Conservation (phyloP, 169 alveolate genomes). For the Babesia bovis region DNA sequence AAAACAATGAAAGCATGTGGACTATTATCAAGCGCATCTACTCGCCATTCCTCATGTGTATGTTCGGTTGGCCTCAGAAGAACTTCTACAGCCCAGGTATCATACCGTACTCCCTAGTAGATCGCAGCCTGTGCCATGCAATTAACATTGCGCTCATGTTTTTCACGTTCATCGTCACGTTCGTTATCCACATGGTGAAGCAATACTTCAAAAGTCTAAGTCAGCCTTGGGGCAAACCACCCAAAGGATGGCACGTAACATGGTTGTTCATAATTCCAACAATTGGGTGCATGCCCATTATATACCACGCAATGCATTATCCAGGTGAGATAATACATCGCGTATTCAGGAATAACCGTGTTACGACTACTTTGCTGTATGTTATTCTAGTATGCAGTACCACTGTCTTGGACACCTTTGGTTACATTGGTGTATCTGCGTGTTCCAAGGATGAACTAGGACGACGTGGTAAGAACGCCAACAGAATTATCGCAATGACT, state of each 20-base stretch:
- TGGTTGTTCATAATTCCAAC: constrained; percentile 17
- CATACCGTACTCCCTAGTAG: constrained; percentile 39
- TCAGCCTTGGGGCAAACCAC: constrained; percentile 35
- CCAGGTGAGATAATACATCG: not conserved
- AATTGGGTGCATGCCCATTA: not conserved
- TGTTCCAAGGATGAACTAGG: not conserved
- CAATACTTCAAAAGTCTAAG: constrained; percentile 1
- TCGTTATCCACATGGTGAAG: constrained; percentile 17
- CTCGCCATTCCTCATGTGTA: constrained; percentile 38
- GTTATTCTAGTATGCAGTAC: not conserved
- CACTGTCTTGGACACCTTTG: constrained; percentile 5
- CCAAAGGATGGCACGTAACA: constrained; percentile 9
- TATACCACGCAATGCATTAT: constrained; percentile 12
- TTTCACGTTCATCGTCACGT: constrained; percentile 18
- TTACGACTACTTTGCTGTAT: not conserved
- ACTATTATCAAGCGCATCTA: not conserved
- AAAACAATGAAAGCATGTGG: constrained; percentile 2
- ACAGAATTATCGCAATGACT: not conserved
- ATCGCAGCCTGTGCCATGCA: constrained; percentile 19
- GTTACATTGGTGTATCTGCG: constrained; percentile 31
- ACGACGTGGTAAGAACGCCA: constrained; percentile 1
- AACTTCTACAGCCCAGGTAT: constrained; percentile 33
- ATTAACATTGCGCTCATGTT: constrained; percentile 20
- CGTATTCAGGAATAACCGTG: constrained; percentile 5
- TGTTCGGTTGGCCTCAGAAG: constrained; percentile 4